Percentiles rank a stretch among this genome's conserved stretches.
Conservation (phyloP, 306 rosid species). For the Inga laurina region DNA sequence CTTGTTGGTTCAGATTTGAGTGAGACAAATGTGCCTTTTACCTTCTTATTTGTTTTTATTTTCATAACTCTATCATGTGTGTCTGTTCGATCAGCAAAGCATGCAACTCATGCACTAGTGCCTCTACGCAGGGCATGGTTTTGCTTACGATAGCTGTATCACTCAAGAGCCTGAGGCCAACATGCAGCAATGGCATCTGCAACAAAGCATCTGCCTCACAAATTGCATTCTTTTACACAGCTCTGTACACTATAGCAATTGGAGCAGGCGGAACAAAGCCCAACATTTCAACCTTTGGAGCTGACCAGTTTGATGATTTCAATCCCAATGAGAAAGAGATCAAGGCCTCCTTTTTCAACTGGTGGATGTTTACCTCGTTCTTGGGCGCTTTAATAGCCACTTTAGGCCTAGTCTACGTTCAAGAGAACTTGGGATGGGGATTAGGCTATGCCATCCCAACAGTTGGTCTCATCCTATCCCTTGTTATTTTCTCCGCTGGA, state of each 20-base stretch:
- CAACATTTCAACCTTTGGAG: conserved; percentile 92
- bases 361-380: conserved; percentile 99
- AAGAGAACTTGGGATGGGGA: conserved; percentile 92
- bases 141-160: conserved; percentile 69
- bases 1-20: not conserved
- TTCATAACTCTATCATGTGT: not conserved
- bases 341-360: conserved; percentile 88
- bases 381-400: conserved; percentile 83
- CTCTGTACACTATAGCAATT: conserved; percentile 82
- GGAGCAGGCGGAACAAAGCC: conserved; percentile 97
- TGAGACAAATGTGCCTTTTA: not conserved
- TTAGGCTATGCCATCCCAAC: conserved; percentile 91
- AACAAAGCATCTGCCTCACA: conserved; percentile 74
- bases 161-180: conserved; percentile 64
- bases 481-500: conserved; percentile 62
- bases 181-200: conserved; percentile 60
- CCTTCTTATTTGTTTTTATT: not conserved
- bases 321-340: conserved; percentile 69
- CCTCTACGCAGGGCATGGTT: conserved; percentile 69
- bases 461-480: conserved; percentile 65
- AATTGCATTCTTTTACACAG: conserved; percentile 67
- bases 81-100: not conserved
- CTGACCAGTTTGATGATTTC: conserved; percentile 93
- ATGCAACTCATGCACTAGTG: not conserved
- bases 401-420: conserved; percentile 75